Percentiles rank a stretch among this genome's conserved stretches.
phyloP scores from a whole-genome alignment of 176 grass and related monocot genomes.

The Oryza meyeriana region DNA sequence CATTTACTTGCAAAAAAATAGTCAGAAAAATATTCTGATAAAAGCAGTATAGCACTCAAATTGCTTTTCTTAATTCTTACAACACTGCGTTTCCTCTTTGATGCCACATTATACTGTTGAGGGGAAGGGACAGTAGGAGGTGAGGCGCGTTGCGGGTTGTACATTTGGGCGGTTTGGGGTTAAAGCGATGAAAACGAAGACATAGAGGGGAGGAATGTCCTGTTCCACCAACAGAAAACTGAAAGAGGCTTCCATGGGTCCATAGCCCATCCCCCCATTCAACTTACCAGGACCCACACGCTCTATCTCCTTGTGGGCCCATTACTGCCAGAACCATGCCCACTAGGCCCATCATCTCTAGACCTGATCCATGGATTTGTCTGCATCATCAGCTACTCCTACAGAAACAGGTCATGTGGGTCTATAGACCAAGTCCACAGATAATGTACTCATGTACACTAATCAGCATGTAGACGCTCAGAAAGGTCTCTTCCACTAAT shows the following conservation, averaged over 20 bases:
- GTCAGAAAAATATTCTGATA: no score
- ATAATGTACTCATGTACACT: not conserved
- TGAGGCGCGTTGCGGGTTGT: not conserved
- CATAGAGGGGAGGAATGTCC: not conserved
- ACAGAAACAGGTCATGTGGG: not conserved
- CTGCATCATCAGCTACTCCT: not conserved
- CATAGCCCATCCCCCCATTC: not conserved
- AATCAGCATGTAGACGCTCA: not conserved
- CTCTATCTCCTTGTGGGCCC: not conserved
- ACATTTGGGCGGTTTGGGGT: not conserved
- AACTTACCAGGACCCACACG: not conserved
- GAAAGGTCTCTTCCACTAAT: not conserved
- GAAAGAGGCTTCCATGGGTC: not conserved
- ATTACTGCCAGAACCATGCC: not conserved
- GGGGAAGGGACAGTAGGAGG: not conserved
- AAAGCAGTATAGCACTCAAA: no score
- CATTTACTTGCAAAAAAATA: no score
- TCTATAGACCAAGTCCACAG: slow-evolving; percentile 9
- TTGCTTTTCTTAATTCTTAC: no score
- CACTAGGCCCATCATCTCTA: not conserved
- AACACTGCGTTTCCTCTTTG: not conserved
- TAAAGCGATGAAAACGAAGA: not conserved
- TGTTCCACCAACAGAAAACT: slow-evolving; percentile 15
- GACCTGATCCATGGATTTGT: not conserved
- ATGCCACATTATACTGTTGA: not conserved